These are phyloP conservation scores for Plectosphaerella cucumerina DNA, from an alignment of 2,329 filamentous ascomycete species.

Conservation along the genomic window DNA sequence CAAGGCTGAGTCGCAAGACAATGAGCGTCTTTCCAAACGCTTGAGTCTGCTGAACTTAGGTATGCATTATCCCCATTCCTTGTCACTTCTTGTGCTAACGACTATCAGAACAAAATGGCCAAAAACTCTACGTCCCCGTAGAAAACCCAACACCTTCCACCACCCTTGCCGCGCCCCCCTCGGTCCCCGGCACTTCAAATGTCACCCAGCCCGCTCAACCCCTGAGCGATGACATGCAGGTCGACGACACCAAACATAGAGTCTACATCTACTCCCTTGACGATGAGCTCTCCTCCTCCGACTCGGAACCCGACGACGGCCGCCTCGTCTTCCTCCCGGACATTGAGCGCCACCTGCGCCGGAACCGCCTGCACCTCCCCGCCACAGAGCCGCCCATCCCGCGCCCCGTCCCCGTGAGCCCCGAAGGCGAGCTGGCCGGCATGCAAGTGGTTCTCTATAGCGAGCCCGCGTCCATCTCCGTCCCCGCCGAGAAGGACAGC, in stretches of 20 bases:
- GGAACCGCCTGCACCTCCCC: slow-evolving; percentile 64
- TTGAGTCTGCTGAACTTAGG: slow-evolving; percentile 79
- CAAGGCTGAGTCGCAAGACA: slow-evolving; percentile 56
- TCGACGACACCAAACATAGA: slow-evolving; percentile 83
- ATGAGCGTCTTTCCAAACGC: slow-evolving; percentile 77
- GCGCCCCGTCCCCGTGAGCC: slow-evolving; percentile 56
- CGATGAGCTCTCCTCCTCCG: slow-evolving; percentile 67
- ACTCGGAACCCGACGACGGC: slow-evolving; percentile 54
- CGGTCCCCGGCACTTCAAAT: slow-evolving; percentile 4
- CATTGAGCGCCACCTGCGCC: slow-evolving; percentile 74
- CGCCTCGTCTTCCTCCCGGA: slow-evolving; percentile 77
- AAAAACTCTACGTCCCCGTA: slow-evolving; percentile 63
- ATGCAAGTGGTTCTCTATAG: slow-evolving; percentile 82
- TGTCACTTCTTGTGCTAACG: slow-evolving; percentile 14
- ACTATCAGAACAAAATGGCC: slow-evolving; percentile 54
- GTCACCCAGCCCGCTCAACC: too few relatives aligned
- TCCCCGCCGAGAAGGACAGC: slow-evolving; percentile 70
- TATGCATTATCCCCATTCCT: slow-evolving; percentile 35
- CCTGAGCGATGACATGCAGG: slow-evolving; percentile 68
- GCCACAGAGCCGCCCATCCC: slow-evolving; percentile 50
- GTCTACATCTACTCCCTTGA: slow-evolving; percentile 91
- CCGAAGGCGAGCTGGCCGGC: slow-evolving; percentile 49
- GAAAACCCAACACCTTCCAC: slow-evolving; percentile 35
- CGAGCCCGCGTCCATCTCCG: slow-evolving; percentile 70
- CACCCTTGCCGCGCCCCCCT: neutral